Evolutionary conservation across 2,329 filamentous ascomycete species (phyloP).

Genomic region (Fusarium irregulare): DNA sequence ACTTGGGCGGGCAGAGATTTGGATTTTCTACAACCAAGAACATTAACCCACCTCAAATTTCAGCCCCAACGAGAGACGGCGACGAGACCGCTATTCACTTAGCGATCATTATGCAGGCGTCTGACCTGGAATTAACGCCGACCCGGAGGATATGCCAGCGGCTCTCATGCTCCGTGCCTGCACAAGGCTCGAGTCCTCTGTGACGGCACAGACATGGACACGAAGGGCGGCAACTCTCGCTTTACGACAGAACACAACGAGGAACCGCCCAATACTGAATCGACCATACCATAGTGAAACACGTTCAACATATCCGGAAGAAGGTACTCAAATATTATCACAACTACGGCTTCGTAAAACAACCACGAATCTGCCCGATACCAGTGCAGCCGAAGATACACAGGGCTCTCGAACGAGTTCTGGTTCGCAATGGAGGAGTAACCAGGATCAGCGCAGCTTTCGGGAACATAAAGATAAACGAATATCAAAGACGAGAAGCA

Average conservation of each 20-base stretch:
- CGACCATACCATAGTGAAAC: constrained; percentile 26
- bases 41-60: constrained; percentile 3
- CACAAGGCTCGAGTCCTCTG: constrained; percentile 38
- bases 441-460: background rate
- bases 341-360: constrained; percentile 29
- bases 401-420: background rate
- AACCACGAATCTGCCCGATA: constrained; percentile 11
- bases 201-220: constrained; percentile 30
- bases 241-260: constrained; percentile 18
- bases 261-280: constrained; percentile 8
- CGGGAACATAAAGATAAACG: background rate
- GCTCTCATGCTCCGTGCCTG: constrained; percentile 42
- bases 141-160: constrained; percentile 42
- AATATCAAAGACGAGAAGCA: background rate
- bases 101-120: constrained; percentile 38
- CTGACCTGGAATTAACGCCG: constrained; percentile 35
- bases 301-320: background rate
- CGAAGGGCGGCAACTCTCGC: constrained; percentile 28
- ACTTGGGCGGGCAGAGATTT: constrained; percentile 33
- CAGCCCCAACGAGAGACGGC: constrained; percentile 5
- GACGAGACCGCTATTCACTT: constrained; percentile 9
- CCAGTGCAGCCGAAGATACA: background rate
- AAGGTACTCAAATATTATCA: constrained; percentile 27
- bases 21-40: constrained; percentile 21
- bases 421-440: background rate